Base-by-base conservation (phyloP, 495 filamentous ascomycete genomes). In the Trichoderma gamsii region DNA sequence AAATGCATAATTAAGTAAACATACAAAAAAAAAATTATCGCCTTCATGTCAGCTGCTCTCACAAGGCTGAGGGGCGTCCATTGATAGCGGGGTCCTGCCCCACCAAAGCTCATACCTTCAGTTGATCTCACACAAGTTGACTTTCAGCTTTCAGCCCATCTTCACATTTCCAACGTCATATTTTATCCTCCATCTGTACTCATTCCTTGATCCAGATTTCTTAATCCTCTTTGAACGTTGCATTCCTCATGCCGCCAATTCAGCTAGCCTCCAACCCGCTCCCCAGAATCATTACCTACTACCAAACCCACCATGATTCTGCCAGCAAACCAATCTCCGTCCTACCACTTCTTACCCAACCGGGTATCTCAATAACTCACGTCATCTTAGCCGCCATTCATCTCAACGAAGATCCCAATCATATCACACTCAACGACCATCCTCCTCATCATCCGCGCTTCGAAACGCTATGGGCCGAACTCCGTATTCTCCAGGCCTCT, bases 381-480 rank as follows among this genome's bases (percentile, higher is more conserved):
- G 76, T 93, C 41, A 90, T 92, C 66, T 73, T 96, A 66, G 90
- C 87, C 38, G 89, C 92, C 9, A 82, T 95, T 65, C 92, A 95
- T 75, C 77, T 95, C 72, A 83, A 91, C 75, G 77, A 80, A 25
- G 71, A 79, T 25, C 79, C 83, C 43, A 77, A 85, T 35, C 78
- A 78, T 16, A 83, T 93, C 72, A 88, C 86, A n/a, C 84, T 93
- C 64, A 96, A 96, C 73, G 85, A 95, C 79, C 82, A 88, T 70
- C 84, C 84, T 3, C 87, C 88, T 0, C 71, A 77, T 1, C 71
- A 83, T 70, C 72, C 85, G 3, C 78, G 81, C 51, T 88, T 86
- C 74, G 75, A 83, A 65, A 78, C 77, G 0, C 78, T 93, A 16
- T 94, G 91, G 90, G 80, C 79, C 35, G 90, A 94, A 72, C 81